Percentiles rank a stretch among this genome's conserved stretches.
Evolutionary conservation across 1,139 yeast species (phyloP).

Genomic region (Protomyces macrosporus): DNA sequence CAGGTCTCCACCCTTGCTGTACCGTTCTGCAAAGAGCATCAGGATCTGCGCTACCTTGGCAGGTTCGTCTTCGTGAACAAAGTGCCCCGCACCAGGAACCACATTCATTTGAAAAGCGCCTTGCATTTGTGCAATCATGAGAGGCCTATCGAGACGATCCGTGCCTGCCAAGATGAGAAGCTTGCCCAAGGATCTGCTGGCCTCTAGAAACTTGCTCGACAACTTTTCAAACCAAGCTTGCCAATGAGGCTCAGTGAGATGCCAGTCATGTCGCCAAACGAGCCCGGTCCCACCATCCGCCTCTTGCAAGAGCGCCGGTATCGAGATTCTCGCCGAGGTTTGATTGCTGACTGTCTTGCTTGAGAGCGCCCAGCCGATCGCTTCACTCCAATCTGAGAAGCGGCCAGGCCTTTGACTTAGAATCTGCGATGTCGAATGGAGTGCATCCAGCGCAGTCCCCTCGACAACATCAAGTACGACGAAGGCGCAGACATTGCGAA

Average conservation of each 20-base stretch:
- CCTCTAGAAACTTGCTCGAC: constrained; percentile 56
- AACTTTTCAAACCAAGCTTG: constrained; percentile 66
- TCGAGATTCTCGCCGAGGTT: constrained; percentile 65
- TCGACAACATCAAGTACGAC: constrained; percentile 87
- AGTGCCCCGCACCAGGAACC: constrained; percentile 80
- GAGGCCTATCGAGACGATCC: constrained; percentile 73
- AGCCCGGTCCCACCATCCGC: constrained; percentile 33
- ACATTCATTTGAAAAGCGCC: constrained; percentile 80
- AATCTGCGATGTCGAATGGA: constrained; percentile 61
- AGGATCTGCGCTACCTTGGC: constrained; percentile 49
- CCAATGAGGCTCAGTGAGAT: constrained; percentile 66
- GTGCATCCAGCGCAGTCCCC: constrained; percentile 66
- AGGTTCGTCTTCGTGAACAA: constrained; percentile 86
- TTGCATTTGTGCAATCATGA: constrained; percentile 96
- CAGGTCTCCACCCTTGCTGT: background rate
- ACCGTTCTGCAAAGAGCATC: background rate
- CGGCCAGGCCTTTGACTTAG: constrained; percentile 55
- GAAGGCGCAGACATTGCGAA: constrained; percentile 48
- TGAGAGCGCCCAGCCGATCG: constrained; percentile 66
- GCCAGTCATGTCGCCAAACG: constrained; percentile 62
- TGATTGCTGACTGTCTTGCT: constrained; percentile 49
- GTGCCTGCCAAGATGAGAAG: constrained; percentile 81
- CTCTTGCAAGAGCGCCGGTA: constrained; percentile 55
- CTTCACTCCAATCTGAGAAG: constrained; percentile 52
- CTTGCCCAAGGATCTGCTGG: constrained; percentile 52